phyloP scores from a whole-genome alignment of 2,329 filamentous ascomycete species.

The Fusarium concolor region DNA sequence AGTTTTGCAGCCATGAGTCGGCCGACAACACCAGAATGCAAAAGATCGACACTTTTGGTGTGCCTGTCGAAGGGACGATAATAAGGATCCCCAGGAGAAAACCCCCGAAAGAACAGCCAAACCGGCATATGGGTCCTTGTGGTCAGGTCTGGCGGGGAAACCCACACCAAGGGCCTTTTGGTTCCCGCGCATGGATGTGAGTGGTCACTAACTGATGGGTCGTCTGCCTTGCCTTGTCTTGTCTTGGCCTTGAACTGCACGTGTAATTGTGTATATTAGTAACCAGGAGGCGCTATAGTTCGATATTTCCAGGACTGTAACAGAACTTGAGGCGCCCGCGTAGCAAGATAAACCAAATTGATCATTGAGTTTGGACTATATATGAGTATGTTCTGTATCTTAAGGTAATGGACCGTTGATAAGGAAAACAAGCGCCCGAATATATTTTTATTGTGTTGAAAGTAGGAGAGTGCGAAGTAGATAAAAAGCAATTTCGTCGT shows the following conservation, averaged over 20 bases:
- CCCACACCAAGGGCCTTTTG: constrained; percentile 14
- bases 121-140: constrained; percentile 7
- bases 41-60: constrained; percentile 20
- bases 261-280: neutral
- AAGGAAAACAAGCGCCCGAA: neutral
- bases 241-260: neutral
- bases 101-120: constrained; percentile 14
- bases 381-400: neutral
- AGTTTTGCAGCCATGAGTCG: constrained; percentile 9
- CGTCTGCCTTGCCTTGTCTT: too few relatives aligned
- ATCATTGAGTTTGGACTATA: constrained; percentile 4
- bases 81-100: constrained; percentile 27
- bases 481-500: constrained; percentile 8
- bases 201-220: neutral
- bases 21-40: constrained; percentile 7
- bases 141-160: constrained; percentile 11
- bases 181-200: neutral
- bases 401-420: neutral
- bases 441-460: neutral
- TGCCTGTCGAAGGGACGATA: constrained; percentile 1
- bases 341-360: constrained; percentile 2
- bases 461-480: constrained; percentile 1
- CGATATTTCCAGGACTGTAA: neutral
- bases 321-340: constrained; percentile 2
- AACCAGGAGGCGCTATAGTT: constrained; percentile 14